Conservation (phyloP, 1,284 basidiomycete species). For the Fomitiporia mediterranea region DNA sequence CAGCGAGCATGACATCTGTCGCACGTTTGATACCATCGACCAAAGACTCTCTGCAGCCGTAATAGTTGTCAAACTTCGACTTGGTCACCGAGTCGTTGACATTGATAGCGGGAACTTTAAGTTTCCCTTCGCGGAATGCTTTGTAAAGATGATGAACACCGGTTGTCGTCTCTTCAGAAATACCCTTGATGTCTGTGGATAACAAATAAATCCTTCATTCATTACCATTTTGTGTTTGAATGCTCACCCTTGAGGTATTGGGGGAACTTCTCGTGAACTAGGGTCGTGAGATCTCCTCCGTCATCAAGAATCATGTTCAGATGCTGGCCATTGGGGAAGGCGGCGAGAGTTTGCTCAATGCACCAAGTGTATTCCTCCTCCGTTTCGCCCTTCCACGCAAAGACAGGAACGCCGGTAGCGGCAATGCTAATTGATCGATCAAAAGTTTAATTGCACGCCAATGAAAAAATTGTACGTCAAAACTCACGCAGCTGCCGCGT, state of each 20-base stretch:
- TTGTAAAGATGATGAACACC: slow-evolving; percentile 99
- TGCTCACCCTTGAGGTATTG: slow-evolving; percentile 72
- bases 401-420: slow-evolving; percentile 97
- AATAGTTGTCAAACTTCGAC: slow-evolving; percentile 97
- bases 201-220: slow-evolving; percentile 11
- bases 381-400: slow-evolving; percentile 99
- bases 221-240: background rate
- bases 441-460: slow-evolving; percentile 1
- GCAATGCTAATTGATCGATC: slow-evolving; percentile 68
- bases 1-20: slow-evolving; percentile 99
- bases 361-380: slow-evolving; percentile 99
- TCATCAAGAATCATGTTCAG: slow-evolving; percentile 99
- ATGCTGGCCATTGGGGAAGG: slow-evolving; percentile 74
- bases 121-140: slow-evolving; percentile 90
- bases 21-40: slow-evolving; percentile 99
- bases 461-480: background rate
- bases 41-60: slow-evolving; percentile 98
- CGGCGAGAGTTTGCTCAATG: slow-evolving; percentile 91
- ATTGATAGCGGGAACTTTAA: slow-evolving; percentile 99
- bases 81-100: slow-evolving; percentile 99
- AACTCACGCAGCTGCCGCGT: slow-evolving; percentile 93
- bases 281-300: slow-evolving; percentile 93
- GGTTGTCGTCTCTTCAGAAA: slow-evolving; percentile 99
- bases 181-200: slow-evolving; percentile 74
- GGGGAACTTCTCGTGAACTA: slow-evolving; percentile 96